These are phyloP conservation scores for Exophiala lecanii-corni DNA, from an alignment of 2,329 filamentous ascomycete genomes.

Conservation along the genomic window DNA sequence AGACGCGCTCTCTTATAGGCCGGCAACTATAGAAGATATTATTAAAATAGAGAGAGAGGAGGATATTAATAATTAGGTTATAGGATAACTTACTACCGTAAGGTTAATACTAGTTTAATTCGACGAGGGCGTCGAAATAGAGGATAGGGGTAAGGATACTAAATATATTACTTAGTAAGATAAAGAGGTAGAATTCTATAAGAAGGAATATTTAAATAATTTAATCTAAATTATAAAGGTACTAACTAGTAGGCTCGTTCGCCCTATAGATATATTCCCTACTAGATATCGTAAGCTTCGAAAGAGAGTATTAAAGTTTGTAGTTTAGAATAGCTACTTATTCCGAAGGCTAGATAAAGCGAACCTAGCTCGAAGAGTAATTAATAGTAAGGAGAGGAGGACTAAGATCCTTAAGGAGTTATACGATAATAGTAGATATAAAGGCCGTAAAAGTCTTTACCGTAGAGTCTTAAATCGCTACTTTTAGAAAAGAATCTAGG, in stretches of 20 bases:
- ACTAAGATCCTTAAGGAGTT: not conserved
- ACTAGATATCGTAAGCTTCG: not conserved
- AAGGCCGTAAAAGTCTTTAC: not conserved
- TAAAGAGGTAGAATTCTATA: not conserved
- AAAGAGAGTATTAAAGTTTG: not conserved
- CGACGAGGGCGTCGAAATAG: not conserved
- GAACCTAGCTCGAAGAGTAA: not conserved
- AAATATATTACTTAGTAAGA: too few species aligned
- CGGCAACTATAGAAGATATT: not conserved
- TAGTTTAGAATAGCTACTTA: not conserved
- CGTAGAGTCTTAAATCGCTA: not conserved
- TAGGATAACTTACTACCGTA: not conserved
- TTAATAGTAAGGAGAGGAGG: not conserved
- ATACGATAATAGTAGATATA: not conserved
- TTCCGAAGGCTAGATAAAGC: not conserved
- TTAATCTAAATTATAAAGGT: not conserved
- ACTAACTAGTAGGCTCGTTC: not conserved
- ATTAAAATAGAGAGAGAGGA: not conserved
- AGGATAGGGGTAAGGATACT: not conserved
- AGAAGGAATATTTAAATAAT: not conserved
- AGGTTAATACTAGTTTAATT: not conserved
- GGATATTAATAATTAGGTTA: slow-evolving; percentile 1
- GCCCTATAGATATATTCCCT: not conserved
- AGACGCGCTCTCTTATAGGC: not conserved
- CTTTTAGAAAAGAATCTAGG: not conserved